Percentiles rank a stretch among this genome's conserved stretches.
phyloP scores from a whole-genome alignment of 2,329 filamentous ascomycete species.

The Stagonosporopsis vannaccii region DNA sequence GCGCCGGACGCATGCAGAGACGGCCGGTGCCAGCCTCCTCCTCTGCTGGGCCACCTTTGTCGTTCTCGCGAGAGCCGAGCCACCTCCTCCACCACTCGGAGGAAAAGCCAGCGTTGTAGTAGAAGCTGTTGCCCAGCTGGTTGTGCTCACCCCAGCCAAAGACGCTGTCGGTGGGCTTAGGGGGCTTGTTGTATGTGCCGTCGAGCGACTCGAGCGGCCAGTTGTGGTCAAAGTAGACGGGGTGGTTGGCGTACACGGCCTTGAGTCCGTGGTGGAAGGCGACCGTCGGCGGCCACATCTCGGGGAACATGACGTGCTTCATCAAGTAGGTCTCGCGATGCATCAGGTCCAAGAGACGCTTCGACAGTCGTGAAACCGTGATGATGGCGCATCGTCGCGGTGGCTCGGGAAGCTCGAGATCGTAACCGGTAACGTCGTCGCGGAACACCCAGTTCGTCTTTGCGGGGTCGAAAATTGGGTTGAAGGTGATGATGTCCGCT shows the following conservation, averaged over 20 bases:
- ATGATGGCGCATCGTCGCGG: conserved; percentile 80
- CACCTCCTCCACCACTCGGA: conserved; percentile 59
- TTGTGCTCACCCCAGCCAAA: conserved; percentile 63
- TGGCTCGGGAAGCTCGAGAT: conserved; percentile 61
- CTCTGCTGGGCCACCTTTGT: conserved; percentile 49
- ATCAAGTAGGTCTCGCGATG: conserved; percentile 76
- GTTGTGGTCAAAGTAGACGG: conserved; percentile 78
- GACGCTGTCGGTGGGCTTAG: conserved; percentile 54
- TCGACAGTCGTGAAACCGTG: conserved; percentile 77
- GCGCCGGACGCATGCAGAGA: conserved; percentile 55
- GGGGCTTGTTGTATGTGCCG: conserved; percentile 58
- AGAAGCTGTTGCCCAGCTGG: conserved; percentile 58
- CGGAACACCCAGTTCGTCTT: conserved; percentile 76
- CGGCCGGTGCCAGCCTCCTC: conserved; percentile 57
- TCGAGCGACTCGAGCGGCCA: conserved; percentile 64
- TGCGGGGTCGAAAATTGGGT: conserved; percentile 79
- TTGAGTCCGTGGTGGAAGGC: conserved; percentile 81
- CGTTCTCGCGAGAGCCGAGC: conserved; percentile 58
- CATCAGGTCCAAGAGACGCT: conserved; percentile 76
- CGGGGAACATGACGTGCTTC: conserved; percentile 75
- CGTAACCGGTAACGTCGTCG: conserved; percentile 73
- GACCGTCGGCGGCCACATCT: conserved; percentile 79
- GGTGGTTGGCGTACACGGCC: conserved; percentile 78
- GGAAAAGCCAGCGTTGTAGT: conserved; percentile 59
- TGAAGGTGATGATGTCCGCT: conserved; percentile 75